These are phyloP conservation scores for Solanum ossicruentum DNA, from an alignment of 257 asterid genomes.

Conservation along the genomic window DNA sequence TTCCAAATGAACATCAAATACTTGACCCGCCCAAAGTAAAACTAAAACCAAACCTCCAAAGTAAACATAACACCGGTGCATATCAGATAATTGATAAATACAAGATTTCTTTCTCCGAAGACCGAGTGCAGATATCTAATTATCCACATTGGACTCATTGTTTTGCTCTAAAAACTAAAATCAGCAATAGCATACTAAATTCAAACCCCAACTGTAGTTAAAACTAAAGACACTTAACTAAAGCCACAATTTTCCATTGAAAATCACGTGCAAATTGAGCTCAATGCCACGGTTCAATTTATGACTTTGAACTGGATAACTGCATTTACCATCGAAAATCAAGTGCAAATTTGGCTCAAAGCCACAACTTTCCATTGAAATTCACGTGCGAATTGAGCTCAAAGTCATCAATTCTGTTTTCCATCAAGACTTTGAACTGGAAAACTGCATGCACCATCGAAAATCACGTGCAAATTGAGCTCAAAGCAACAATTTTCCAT, in stretches of 20 bases:
- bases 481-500: not conserved
- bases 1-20: not conserved
- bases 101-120: not conserved
- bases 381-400: not conserved
- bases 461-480: not conserved
- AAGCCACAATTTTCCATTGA: not conserved
- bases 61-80: not conserved
- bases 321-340: not conserved
- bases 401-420: not conserved
- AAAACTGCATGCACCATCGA: not conserved
- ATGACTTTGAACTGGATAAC: not conserved
- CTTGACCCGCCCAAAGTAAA: not conserved
- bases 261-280: not conserved
- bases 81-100: not conserved
- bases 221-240: not conserved
- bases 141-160: not conserved
- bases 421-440: not conserved
- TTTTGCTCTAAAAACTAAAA: not conserved
- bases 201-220: not conserved
- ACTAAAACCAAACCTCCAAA: not conserved
- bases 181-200: not conserved
- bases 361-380: not conserved
- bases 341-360: not conserved
- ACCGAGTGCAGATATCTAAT: not conserved
- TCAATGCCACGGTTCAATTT: not conserved